Evolutionary conservation across 371 early-diverging fungal genomes (phyloP), one percentile per base, ranked within the genome.

Genomic region (Coemansia sp.): DNA sequence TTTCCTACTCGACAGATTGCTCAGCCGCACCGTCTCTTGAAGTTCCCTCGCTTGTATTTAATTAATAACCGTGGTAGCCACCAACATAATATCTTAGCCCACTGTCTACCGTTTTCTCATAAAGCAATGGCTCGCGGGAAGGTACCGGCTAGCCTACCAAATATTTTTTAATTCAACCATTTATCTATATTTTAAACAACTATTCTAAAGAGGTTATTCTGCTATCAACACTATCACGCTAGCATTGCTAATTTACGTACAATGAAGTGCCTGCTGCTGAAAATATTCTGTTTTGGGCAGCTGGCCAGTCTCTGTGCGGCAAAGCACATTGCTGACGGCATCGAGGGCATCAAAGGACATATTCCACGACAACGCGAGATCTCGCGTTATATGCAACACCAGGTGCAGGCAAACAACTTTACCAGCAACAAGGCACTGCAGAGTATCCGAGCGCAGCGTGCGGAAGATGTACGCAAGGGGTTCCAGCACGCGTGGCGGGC

Each of bases 401-500:
- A 30, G 20, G 78, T 78, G 16, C 78, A 78, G 20, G 66, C 74
- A n/a, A 25, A 26, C 33, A 78, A 70, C 62, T 78, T 75, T 44
- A 67, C 78, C 8, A 51, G 44, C 18, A 57, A 64, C 64, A 67
- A 69, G 0, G 30, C 66, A 2, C 44, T 70, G 20, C 69, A 67
- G 33, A 69, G 60, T 51, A 18, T 74, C 23, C 78, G 78, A 11
- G 74, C 69, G 11, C 66, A 48, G 44, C 62, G 79, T 5, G 79
- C 79, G n/a, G 72, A 64, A n/a, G 79, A 71, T n/a, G 71, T 80
- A 16, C 71, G 68, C 66, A 57, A 65, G 26, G 64, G 62, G 21
- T 72, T 75, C 64, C 55, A 18, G 3, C 89, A 91, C 67, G 89
- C 93, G 2, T 96, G 93, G 93, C 84, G 84, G 30, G 93, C 91